Evolutionary conservation across 495 filamentous ascomycete species (phyloP).

Genomic region (Aspergillus nanangensis): DNA sequence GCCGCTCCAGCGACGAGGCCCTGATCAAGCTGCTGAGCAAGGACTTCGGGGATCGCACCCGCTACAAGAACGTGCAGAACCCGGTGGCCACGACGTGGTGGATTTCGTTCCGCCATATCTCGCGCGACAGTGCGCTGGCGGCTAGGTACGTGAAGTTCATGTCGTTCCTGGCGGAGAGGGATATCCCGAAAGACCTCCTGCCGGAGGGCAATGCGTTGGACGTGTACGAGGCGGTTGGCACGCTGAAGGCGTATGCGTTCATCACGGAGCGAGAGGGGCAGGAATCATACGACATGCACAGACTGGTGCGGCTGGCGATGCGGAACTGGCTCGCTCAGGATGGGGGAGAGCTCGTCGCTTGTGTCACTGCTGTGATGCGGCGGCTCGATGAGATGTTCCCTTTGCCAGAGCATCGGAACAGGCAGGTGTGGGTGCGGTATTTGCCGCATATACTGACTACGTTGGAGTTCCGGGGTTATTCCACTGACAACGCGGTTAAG

Average conservation of each 20-base stretch:
- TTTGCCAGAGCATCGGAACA: conserved; percentile 14
- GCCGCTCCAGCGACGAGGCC: conserved; percentile 24
- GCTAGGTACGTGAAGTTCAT: conserved; percentile 38
- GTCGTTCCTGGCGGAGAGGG: conserved; percentile 34
- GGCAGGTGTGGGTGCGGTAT: conserved; percentile 20
- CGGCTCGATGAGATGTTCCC: conserved; percentile 18
- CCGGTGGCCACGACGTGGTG: conserved; percentile 41
- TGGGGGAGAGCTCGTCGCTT: conserved; percentile 5
- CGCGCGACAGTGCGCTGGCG: conserved; percentile 19
- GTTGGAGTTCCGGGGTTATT: not conserved
- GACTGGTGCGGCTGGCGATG: conserved; percentile 32
- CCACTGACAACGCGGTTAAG: not conserved
- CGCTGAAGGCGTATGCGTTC: conserved; percentile 22
- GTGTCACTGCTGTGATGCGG: conserved; percentile 3
- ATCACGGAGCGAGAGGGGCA: conserved; percentile 11
- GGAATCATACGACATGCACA: conserved; percentile 17
- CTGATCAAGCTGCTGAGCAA: conserved; percentile 29
- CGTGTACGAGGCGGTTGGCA: conserved; percentile 23
- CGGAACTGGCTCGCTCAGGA: conserved; percentile 25
- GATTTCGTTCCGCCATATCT: conserved; percentile 46
- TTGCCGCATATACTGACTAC: conserved; percentile 19
- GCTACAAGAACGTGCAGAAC: conserved; percentile 31
- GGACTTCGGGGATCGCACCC: conserved; percentile 32
- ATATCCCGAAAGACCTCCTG: conserved; percentile 34
- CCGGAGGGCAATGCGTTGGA: conserved; percentile 6